These are phyloP conservation scores for Pseudogymnoascus sp. DNA, from an alignment of 2,329 filamentous ascomycete species.

Conservation along the genomic window DNA sequence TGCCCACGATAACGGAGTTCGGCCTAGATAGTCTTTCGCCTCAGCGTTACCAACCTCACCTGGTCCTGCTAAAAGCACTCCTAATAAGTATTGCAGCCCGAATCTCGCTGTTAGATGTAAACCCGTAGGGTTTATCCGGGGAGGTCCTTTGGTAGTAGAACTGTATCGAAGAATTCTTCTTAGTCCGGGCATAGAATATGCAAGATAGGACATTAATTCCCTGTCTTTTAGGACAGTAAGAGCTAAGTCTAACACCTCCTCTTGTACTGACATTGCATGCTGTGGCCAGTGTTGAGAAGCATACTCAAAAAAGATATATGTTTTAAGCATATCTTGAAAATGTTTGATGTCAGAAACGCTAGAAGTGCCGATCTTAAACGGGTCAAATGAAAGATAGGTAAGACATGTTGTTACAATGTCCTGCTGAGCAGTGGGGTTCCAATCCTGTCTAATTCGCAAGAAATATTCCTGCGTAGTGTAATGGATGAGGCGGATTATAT, in stretches of 20 bases:
- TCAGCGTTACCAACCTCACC: neutral
- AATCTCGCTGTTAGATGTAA: conserved; percentile 19
- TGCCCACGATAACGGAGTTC: conserved; percentile 9
- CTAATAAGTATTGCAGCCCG: conserved; percentile 12
- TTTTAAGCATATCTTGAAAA: neutral
- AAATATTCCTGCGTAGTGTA: conserved; percentile 26
- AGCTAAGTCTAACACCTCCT: neutral
- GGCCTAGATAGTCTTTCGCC: neutral
- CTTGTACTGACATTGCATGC: neutral
- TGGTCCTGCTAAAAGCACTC: neutral
- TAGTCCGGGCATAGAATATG: neutral
- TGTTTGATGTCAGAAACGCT: neutral
- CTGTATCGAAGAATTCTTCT: neutral
- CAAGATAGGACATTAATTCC: neutral
- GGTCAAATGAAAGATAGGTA: neutral
- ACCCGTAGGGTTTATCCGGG: conserved; percentile 11
- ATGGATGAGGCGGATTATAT: conserved; percentile 21
- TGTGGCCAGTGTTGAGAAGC: neutral
- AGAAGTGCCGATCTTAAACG: neutral
- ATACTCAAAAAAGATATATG: neutral
- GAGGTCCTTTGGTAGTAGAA: neutral
- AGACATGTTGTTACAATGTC: neutral
- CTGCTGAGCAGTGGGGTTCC: neutral
- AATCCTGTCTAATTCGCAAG: neutral
- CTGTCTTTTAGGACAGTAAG: neutral